Evolutionary conservation across 257 asterid genomes (phyloP).

Genomic region (Nicotiana knightiana): DNA sequence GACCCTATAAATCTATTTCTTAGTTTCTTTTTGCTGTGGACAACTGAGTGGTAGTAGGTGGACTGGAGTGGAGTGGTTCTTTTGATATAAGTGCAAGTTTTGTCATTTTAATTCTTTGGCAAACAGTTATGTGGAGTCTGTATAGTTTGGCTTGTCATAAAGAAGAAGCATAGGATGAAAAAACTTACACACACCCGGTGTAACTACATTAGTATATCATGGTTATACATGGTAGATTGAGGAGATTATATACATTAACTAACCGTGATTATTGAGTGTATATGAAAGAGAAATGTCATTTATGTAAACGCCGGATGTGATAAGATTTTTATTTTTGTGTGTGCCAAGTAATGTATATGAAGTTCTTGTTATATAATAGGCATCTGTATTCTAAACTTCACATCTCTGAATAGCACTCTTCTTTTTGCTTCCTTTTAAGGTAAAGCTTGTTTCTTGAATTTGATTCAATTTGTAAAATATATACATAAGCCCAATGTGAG

Average conservation of each 20-base stretch:
- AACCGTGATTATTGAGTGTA: background rate
- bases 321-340: background rate
- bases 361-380: background rate
- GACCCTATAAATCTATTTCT: background rate
- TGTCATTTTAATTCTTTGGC: background rate
- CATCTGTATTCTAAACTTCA: background rate
- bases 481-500: too few species aligned
- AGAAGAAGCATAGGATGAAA: background rate
- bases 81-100: background rate
- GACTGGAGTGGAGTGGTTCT: background rate
- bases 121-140: background rate
- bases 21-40: background rate
- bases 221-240: background rate
- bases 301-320: background rate
- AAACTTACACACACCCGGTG: background rate
- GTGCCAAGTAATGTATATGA: background rate
- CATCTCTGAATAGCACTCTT: background rate
- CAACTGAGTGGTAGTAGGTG: constrained; percentile 12
- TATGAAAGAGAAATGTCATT: background rate
- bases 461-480: background rate
- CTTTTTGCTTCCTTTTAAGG: background rate
- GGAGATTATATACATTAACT: background rate
- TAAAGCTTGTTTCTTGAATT: background rate
- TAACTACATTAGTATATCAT: background rate
- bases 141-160: background rate